Evolutionary conservation across 768 basidiomycete species (phyloP).

Genomic region (Phlebiopsis gigantea): DNA sequence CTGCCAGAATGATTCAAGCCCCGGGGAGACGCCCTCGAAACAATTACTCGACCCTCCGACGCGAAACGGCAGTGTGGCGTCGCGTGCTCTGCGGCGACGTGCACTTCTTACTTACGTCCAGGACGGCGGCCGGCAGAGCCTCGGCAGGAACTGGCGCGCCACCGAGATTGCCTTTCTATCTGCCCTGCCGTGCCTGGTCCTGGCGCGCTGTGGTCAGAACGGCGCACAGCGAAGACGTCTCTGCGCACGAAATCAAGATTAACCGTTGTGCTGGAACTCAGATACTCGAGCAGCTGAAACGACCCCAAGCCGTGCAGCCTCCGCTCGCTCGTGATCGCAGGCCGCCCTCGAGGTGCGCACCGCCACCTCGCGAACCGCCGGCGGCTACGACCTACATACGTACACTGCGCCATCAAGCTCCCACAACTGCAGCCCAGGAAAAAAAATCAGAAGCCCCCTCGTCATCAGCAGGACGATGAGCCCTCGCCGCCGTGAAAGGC

Average conservation of each 20-base stretch:
- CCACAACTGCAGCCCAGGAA: no score
- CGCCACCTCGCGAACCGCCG: no score
- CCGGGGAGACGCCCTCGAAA: no score
- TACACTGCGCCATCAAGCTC: not conserved
- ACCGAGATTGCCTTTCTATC: conserved; percentile 1
- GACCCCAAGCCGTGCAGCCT: not conserved
- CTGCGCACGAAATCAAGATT: not conserved
- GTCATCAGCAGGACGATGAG: not conserved
- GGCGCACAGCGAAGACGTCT: not conserved
- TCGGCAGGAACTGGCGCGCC: not conserved
- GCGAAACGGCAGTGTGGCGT: conserved; percentile 1
- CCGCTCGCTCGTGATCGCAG: not conserved
- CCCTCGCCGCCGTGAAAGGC: not conserved
- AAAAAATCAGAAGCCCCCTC: no score
- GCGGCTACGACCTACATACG: no score
- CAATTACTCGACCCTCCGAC: no score
- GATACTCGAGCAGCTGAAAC: no score
- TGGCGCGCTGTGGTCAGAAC: not conserved
- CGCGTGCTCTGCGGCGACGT: not conserved
- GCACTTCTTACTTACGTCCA: not conserved
- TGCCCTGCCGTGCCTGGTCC: conserved; percentile 1
- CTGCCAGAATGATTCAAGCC: no score
- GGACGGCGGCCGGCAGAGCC: not conserved
- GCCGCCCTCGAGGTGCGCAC: not conserved
- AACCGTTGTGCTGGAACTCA: not conserved